phyloP scores from a whole-genome alignment of 164 flowering plant species.

The Taxillus chinensis region DNA sequence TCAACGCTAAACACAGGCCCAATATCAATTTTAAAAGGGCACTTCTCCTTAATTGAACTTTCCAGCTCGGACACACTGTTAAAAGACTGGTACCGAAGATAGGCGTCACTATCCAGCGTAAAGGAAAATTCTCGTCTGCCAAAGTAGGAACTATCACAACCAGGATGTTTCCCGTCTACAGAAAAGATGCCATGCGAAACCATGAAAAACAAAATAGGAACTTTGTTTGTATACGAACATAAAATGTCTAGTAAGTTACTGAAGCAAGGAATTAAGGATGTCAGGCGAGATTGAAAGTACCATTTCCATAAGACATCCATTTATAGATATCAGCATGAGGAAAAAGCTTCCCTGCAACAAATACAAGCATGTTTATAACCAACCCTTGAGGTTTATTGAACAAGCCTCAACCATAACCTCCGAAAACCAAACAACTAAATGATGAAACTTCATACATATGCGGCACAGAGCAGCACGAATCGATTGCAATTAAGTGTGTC shows the following conservation, averaged over 20 bases:
- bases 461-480: too few relatives aligned
- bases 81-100: constrained; percentile 71
- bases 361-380: neutral
- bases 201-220: neutral
- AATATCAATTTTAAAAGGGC: constrained; percentile 84
- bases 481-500: too few relatives aligned
- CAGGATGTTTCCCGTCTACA: constrained; percentile 96
- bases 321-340: constrained; percentile 70
- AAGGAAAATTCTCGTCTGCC: constrained; percentile 53
- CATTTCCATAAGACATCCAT: constrained; percentile 97
- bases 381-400: too few relatives aligned
- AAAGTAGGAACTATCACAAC: constrained; percentile 69
- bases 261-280: neutral
- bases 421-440: too few relatives aligned
- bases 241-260: too few relatives aligned
- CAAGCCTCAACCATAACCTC: too few relatives aligned
- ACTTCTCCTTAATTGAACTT: constrained; percentile 64
- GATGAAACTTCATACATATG: too few relatives aligned
- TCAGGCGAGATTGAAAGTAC: constrained; percentile 25
- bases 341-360: constrained; percentile 67
- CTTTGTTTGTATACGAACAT: neutral
- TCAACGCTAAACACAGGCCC: constrained; percentile 93
- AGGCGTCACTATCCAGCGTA: constrained; percentile 64
- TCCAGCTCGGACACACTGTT: constrained; percentile 50
- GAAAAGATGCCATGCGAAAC: constrained; percentile 4